Percentiles rank a stretch among this genome's conserved stretches.
Evolutionary conservation across 2,329 filamentous ascomycete species (phyloP).

Genomic region (Septoria petroselini): DNA sequence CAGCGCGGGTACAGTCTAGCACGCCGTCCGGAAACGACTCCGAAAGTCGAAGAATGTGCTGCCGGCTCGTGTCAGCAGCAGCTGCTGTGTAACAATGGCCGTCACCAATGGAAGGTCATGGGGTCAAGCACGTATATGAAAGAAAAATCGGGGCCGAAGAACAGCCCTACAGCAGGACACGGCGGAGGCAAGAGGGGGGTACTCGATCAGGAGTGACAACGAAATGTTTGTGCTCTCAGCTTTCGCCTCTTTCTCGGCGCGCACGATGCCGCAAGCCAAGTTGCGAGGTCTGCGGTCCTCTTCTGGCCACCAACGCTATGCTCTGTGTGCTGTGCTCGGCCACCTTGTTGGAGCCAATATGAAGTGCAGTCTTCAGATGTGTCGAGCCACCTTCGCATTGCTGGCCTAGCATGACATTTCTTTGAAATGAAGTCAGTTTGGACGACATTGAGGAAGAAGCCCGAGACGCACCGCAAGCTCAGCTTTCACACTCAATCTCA

Average conservation of each 20-base stretch:
- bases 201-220: not conserved
- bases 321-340: not conserved
- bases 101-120: too few species aligned
- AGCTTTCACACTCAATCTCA: slow-evolving; percentile 9
- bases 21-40: too few species aligned
- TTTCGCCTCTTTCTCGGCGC: slow-evolving; percentile 4
- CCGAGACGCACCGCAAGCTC: slow-evolving; percentile 3
- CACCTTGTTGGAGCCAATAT: slow-evolving; percentile 7
- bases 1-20: too few species aligned
- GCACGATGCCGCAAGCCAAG: slow-evolving; percentile 2
- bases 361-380: not conserved
- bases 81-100: too few species aligned
- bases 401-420: slow-evolving; percentile 1
- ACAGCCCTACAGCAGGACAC: not conserved
- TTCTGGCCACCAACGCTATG: not conserved
- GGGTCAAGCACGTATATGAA: not conserved
- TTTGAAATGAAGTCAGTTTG: not conserved
- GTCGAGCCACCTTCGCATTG: slow-evolving; percentile 4
- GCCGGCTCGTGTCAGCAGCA: too few species aligned
- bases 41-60: too few species aligned
- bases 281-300: not conserved
- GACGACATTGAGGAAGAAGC: too few species aligned
- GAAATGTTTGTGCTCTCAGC: not conserved
- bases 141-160: not conserved
- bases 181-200: not conserved